Conservation (phyloP, 2,329 filamentous ascomycete species). For the Aciculosporium take region DNA sequence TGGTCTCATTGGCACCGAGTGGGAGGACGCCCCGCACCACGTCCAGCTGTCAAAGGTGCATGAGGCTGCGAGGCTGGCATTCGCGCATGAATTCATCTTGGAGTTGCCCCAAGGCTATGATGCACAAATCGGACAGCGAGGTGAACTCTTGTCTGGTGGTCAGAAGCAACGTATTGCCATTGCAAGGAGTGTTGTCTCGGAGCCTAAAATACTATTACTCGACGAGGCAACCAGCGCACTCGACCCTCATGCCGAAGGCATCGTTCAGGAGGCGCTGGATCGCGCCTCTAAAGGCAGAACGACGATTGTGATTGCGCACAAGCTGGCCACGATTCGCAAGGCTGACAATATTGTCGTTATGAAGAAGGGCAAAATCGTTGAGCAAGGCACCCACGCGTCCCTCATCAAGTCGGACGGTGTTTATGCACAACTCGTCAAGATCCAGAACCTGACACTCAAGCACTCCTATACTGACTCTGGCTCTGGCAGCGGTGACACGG, state of each 20-base stretch:
- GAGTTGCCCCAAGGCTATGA: constrained; percentile 32
- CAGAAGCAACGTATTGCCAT: constrained; percentile 9
- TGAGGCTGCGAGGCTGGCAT: constrained; percentile 33
- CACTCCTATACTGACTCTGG: not conserved
- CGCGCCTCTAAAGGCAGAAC: constrained; percentile 70
- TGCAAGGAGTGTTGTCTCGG: constrained; percentile 43
- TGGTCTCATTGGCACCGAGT: constrained; percentile 29
- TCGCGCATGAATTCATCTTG: constrained; percentile 36
- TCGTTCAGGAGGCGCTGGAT: constrained; percentile 73
- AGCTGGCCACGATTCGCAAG: constrained; percentile 77
- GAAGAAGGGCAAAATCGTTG: constrained; percentile 38
- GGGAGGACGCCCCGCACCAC: constrained; percentile 23
- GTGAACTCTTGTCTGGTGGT: constrained; percentile 39
- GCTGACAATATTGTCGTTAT: constrained; percentile 49
- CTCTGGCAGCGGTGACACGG: constrained; percentile 1
- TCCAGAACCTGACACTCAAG: not conserved
- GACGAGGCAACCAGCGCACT: constrained; percentile 87
- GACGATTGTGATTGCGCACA: constrained; percentile 85
- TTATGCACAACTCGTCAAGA: constrained; percentile 3
- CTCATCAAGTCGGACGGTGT: constrained; percentile 25
- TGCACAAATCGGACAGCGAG: constrained; percentile 47
- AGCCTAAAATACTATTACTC: constrained; percentile 82
- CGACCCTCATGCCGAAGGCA: constrained; percentile 81
- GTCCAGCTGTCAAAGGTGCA: constrained; percentile 29
- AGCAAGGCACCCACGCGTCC: constrained; percentile 41